Conservation (phyloP, 305 asterid genomes). For the Plantago rigida region DNA sequence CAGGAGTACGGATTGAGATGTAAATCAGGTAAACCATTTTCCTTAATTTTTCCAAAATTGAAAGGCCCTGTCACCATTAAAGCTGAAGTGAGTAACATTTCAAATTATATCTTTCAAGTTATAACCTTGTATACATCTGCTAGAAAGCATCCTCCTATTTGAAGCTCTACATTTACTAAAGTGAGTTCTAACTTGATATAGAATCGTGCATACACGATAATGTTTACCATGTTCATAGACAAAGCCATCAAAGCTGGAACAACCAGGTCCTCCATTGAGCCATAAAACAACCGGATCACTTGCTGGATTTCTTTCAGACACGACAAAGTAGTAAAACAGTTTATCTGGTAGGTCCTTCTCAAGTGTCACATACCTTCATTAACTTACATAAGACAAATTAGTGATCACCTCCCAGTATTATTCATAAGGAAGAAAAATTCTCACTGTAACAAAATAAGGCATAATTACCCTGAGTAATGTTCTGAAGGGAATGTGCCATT, state of each 20-base stretch:
- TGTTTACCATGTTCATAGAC: constrained; percentile 50
- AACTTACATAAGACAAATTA: background rate
- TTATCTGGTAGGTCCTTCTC: constrained; percentile 33
- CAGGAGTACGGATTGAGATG: constrained; percentile 51
- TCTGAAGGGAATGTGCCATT: constrained; percentile 48
- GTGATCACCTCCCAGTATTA: background rate
- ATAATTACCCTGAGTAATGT: constrained; percentile 47
- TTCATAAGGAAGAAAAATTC: background rate
- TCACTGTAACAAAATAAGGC: background rate
- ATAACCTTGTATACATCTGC: background rate
- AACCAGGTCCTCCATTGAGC: constrained; percentile 69
- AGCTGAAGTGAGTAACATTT: background rate
- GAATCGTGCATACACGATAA: background rate
- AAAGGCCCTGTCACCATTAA: constrained; percentile 46
- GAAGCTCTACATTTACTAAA: too few species aligned
- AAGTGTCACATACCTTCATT: constrained; percentile 38
- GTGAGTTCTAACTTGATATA: background rate
- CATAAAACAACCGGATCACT: constrained; percentile 50
- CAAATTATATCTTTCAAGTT: too few species aligned
- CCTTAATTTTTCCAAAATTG: constrained; percentile 43
- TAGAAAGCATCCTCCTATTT: background rate
- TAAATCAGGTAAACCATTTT: constrained; percentile 37
- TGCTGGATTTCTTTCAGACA: constrained; percentile 41
- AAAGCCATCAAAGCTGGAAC: constrained; percentile 71
- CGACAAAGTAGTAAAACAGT: constrained; percentile 52